phyloP scores from a whole-genome alignment of 2,329 filamentous ascomycete genomes.

The Fusarium stilboides region DNA sequence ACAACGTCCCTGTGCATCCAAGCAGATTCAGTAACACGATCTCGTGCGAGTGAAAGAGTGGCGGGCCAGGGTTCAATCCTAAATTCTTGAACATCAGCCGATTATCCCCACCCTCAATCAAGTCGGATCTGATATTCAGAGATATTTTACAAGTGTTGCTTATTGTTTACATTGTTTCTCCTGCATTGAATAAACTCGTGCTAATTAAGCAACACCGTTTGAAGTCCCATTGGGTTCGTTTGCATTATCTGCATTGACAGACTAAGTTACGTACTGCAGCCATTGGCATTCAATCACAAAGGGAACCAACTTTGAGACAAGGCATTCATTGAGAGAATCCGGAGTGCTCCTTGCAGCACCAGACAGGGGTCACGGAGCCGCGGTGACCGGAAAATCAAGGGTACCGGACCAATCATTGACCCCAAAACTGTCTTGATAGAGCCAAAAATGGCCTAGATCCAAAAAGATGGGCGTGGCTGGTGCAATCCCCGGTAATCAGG shows the following conservation, averaged over 20 bases:
- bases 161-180: constrained; percentile 3
- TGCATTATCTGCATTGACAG: constrained; percentile 5
- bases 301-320: neutral
- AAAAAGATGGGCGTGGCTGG: constrained; percentile 39
- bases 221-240: neutral
- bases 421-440: constrained; percentile 30
- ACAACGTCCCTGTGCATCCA: constrained; percentile 23
- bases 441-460: constrained; percentile 51
- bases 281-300: constrained; percentile 2
- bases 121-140: constrained; percentile 31
- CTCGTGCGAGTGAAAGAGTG: constrained; percentile 40
- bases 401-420: constrained; percentile 50
- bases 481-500: constrained; percentile 32
- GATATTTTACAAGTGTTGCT: neutral
- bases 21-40: constrained; percentile 36
- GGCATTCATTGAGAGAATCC: constrained; percentile 34
- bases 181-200: constrained; percentile 1
- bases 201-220: too few species aligned
- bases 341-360: constrained; percentile 44
- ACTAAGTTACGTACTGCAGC: neutral
- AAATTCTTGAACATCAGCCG: constrained; percentile 36
- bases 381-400: constrained; percentile 52
- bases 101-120: constrained; percentile 28
- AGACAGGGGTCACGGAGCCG: constrained; percentile 39
- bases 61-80: constrained; percentile 1